phyloP scores from a whole-genome alignment of 129 eudicot species.

The Mikania micrantha region DNA sequence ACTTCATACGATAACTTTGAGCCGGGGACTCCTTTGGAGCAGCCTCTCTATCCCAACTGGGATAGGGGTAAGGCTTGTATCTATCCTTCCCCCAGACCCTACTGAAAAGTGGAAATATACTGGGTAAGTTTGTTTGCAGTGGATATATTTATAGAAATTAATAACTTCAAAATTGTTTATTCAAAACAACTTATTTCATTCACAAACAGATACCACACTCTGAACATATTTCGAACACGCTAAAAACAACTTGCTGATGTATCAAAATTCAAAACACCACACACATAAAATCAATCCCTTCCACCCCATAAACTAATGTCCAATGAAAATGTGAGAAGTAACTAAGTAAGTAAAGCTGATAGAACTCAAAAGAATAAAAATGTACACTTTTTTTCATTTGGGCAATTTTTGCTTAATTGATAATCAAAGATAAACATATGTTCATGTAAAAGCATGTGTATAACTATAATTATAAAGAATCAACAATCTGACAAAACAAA shows the following conservation, averaged over 20 bases:
- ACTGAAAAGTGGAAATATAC: too few species aligned
- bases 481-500: slow-evolving; percentile 16
- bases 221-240: neutral
- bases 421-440: neutral
- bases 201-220: too few species aligned
- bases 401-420: neutral
- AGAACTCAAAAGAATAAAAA: slow-evolving; percentile 3
- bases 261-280: neutral
- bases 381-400: slow-evolving; percentile 4
- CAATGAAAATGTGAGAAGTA: neutral
- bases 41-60: too few species aligned
- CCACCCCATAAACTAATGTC: neutral
- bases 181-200: neutral
- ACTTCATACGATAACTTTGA: too few species aligned
- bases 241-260: neutral
- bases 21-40: too few species aligned
- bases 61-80: too few species aligned
- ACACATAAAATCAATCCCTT: neutral
- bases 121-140: too few species aligned
- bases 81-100: too few species aligned
- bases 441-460: slow-evolving; percentile 28
- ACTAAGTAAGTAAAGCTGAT: neutral
- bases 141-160: too few species aligned
- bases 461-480: slow-evolving; percentile 34
- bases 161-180: neutral